Percentiles rank a stretch among this genome's conserved stretches.
Evolutionary conservation across 345 rosid species (phyloP).

Genomic region (Theobroma cacao): DNA sequence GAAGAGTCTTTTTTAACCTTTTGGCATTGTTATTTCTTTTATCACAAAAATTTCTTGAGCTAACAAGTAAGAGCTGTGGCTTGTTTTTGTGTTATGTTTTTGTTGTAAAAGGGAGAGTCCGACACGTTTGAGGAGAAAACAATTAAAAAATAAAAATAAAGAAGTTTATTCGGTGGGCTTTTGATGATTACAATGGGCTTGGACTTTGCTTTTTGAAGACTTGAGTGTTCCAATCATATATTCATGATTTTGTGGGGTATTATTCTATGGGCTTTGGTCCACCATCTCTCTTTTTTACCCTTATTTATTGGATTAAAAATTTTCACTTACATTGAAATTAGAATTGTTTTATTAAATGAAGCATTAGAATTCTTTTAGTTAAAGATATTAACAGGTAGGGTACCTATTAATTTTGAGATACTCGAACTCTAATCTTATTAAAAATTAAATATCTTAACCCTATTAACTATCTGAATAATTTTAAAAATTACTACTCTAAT

Average conservation of each 20-base stretch:
- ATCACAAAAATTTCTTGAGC: neutral
- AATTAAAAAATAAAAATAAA: neutral
- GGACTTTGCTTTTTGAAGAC: neutral
- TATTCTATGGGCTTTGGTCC: conserved; percentile 5
- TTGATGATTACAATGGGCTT: neutral
- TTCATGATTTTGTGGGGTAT: conserved; percentile 8
- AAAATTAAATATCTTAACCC: too few relatives aligned
- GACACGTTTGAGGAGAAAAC: neutral
- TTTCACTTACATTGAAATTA: neutral
- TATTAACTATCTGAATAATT: too few relatives aligned
- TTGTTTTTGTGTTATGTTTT: neutral
- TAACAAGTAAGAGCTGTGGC: neutral
- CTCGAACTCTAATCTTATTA: too few relatives aligned
- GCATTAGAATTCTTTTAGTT: too few relatives aligned
- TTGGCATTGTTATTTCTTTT: neutral
- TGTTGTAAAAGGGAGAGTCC: neutral
- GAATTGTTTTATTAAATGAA: too few relatives aligned
- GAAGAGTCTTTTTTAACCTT: neutral
- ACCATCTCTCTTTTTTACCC: neutral
- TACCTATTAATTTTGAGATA: too few relatives aligned
- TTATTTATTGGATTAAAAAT: neutral
- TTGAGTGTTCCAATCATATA: neutral
- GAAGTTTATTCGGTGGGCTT: neutral
- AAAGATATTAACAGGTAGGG: too few relatives aligned
- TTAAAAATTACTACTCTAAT: too few relatives aligned